Evolutionary conservation across 352 stramenopile species (phyloP), one percentile per base, ranked within the genome.

Genomic region (Elongisporangium undulatum): DNA sequence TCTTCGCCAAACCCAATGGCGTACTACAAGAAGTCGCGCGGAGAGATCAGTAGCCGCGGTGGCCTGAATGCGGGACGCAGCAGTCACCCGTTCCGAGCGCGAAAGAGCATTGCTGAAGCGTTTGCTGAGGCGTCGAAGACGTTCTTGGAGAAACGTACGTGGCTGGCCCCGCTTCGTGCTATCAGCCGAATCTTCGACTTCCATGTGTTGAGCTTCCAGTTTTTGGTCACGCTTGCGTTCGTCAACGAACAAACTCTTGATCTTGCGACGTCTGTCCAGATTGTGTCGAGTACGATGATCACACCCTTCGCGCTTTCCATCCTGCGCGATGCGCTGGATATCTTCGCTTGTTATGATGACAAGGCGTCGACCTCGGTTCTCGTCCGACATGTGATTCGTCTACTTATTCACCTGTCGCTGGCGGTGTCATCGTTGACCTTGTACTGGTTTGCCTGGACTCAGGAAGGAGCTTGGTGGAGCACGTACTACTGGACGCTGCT

Each of bases 61-160:
- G 58, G 48, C 4, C 39, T 74, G 23, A 72, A 80, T 24, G 60
- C 55, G 9, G 57, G 61, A 29, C 49, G 38, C 22, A 69, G 52
- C 19, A 59, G 39, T 4, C 67, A 61, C 4, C 67, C 68, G 20
- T 79, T 79, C 22, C 68, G 70, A 29, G 87, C 84, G 60, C 71
- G 69, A 21, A 87, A 92, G 69, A 94, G 82, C 53, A 92, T 99
- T 39, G 87, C 92, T 4, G 87, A 97, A 59, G 92, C 79, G 15
- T 89, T 99, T 58, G 74, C 77, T 17, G 78, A 79, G 54, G 89
- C 95, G 9, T 90, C 95, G 5, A 99, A 99, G 79, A 99, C 96
- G 2, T 99, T 99, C 60, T 61, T 99, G 24, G 97, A 99, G 66
- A 99, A 99, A 68, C 85, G 97, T 17, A 98, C 92, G 38, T 98